phyloP scores from a whole-genome alignment of 805 yeast genomes.

The Teunomyces pallodes region DNA sequence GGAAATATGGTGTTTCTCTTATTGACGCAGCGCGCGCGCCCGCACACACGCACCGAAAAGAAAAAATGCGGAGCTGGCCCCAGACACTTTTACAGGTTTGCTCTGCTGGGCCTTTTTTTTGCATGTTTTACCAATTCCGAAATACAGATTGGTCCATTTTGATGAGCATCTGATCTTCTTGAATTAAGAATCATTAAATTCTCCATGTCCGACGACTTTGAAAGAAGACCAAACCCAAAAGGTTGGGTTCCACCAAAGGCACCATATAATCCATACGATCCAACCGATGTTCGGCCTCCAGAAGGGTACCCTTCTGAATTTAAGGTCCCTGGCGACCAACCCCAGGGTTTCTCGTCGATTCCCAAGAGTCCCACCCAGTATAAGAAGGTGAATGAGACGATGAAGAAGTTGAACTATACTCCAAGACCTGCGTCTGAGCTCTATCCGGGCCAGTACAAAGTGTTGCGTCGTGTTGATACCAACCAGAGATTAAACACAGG shows the following conservation, averaged over 20 bases:
- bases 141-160: background rate
- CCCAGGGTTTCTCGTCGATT: conserved; percentile 52
- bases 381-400: conserved; percentile 66
- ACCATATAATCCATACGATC: conserved; percentile 84
- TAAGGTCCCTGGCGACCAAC: conserved; percentile 60
- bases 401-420: conserved; percentile 69
- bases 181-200: background rate
- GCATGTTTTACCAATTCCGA: background rate
- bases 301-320: conserved; percentile 86
- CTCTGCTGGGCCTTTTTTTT: background rate
- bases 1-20: too few relatives aligned
- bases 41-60: background rate
- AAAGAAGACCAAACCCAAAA: conserved; percentile 69
- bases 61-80: too few relatives aligned
- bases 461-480: conserved; percentile 56
- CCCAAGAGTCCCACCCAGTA: conserved; percentile 69
- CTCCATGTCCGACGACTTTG: conserved; percentile 25
- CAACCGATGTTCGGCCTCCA: conserved; percentile 71
- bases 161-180: background rate
- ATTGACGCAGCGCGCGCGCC: background rate
- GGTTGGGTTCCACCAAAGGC: conserved; percentile 83
- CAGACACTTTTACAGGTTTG: background rate
- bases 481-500: conserved; percentile 57
- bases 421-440: conserved; percentile 73
- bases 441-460: conserved; percentile 79